A percentile compares a stretch with the other conserved stretches of the same genome.
These are phyloP conservation scores for Daldinia vernicosa DNA, from an alignment of 495 filamentous ascomycete species.

Conservation along the genomic window DNA sequence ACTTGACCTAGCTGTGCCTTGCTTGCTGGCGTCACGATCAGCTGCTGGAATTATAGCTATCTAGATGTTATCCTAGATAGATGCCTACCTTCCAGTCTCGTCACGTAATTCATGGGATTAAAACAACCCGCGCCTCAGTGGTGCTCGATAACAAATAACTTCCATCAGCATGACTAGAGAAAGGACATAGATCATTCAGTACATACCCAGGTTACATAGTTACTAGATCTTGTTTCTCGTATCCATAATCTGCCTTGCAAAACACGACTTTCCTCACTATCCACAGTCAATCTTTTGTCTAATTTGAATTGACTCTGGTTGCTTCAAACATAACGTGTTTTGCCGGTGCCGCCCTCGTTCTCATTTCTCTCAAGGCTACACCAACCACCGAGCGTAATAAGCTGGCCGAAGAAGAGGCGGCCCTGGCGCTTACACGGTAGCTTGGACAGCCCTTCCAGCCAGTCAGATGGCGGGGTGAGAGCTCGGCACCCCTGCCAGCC, in stretches of 20 bases:
- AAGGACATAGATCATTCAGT: background rate
- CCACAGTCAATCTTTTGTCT: conserved; percentile 11
- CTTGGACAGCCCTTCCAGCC: conserved; percentile 8
- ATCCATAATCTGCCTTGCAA: background rate
- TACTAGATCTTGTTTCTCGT: background rate
- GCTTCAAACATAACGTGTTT: conserved; percentile 36
- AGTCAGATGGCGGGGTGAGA: conserved; percentile 32
- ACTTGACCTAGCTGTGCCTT: background rate
- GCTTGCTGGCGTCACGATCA: conserved; percentile 24
- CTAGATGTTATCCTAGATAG: no score
- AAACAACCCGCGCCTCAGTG: conserved; percentile 7
- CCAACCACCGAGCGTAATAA: conserved; percentile 30
- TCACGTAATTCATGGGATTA: background rate
- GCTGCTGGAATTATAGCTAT: background rate
- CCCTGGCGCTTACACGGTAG: conserved; percentile 38
- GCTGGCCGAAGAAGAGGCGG: conserved; percentile 41
- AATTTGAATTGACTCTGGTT: conserved; percentile 12
- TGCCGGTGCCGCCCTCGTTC: conserved; percentile 34
- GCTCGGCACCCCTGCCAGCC: conserved; percentile 27
- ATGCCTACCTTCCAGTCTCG: background rate
- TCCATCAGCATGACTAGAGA: background rate
- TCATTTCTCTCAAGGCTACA: conserved; percentile 40
- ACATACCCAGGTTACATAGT: background rate
- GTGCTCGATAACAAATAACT: conserved; percentile 8
- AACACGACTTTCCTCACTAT: conserved; percentile 5